These are phyloP conservation scores for Pyricularia sp. DNA, from an alignment of 2,329 filamentous ascomycete species.

Conservation along the genomic window DNA sequence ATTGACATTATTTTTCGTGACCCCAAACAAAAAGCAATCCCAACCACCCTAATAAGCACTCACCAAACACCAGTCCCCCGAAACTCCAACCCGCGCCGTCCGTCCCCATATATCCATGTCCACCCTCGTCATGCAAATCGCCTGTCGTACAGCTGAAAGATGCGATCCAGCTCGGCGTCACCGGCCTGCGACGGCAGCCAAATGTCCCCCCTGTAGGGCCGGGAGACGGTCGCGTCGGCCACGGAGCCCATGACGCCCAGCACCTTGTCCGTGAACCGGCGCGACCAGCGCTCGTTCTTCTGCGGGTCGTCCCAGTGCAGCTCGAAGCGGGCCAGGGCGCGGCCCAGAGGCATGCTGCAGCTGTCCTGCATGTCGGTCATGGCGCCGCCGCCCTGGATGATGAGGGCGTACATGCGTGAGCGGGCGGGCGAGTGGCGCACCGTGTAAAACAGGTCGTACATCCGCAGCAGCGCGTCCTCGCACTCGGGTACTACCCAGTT, in stretches of 20 bases:
- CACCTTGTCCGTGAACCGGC: background rate
- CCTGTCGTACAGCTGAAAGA: background rate
- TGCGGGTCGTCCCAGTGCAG: slow-evolving; percentile 3
- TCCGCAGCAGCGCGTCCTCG: background rate
- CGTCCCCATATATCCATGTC: background rate
- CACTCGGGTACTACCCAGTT: slow-evolving; percentile 1
- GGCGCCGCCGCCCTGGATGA: slow-evolving; percentile 2
- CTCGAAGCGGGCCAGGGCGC: background rate
- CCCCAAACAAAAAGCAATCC: background rate
- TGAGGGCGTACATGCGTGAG: slow-evolving; percentile 1
- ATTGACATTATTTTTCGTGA: too few relatives aligned
- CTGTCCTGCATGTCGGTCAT: background rate
- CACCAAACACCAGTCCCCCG: background rate
- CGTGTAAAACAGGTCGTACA: background rate
- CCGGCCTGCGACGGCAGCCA: background rate
- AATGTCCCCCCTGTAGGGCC: background rate
- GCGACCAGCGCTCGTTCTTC: background rate
- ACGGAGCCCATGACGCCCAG: background rate
- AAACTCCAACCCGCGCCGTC: background rate
- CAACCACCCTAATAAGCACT: background rate
- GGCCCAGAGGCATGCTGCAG: slow-evolving; percentile 3
- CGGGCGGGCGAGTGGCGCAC: background rate
- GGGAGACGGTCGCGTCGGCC: background rate
- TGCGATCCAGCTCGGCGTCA: background rate
- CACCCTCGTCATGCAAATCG: background rate